These are phyloP conservation scores for Chrysoporthe cubensis DNA, from an alignment of 2,329 filamentous ascomycete species.

Conservation along the genomic window DNA sequence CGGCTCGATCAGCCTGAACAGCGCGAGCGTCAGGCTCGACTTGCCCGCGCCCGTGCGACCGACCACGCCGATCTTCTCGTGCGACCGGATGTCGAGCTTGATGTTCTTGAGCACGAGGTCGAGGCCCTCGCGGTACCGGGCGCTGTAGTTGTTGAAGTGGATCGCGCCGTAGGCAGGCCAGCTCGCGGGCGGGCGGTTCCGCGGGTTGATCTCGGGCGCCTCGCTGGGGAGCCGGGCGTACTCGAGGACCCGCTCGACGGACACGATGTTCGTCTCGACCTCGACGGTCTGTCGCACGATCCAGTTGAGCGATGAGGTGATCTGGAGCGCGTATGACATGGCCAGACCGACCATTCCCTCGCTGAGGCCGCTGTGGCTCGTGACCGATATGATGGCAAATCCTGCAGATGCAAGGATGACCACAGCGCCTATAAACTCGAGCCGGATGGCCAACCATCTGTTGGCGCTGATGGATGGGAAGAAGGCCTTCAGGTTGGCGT, in stretches of 20 bases:
- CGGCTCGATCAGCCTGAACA: constrained; percentile 96
- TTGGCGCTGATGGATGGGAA: constrained; percentile 95
- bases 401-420: constrained; percentile 89
- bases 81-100: constrained; percentile 88
- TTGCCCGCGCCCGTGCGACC: constrained; percentile 96
- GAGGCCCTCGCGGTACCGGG: constrained; percentile 85
- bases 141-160: constrained; percentile 91
- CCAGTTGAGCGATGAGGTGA: constrained; percentile 97
- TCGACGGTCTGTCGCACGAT: constrained; percentile 98
- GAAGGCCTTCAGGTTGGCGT: constrained; percentile 91
- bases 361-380: constrained; percentile 64
- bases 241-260: constrained; percentile 95
- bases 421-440: constrained; percentile 93
- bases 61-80: constrained; percentile 97
- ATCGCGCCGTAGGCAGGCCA: constrained; percentile 92
- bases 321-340: constrained; percentile 97
- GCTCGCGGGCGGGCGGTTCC: constrained; percentile 81
- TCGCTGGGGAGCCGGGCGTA: constrained; percentile 91
- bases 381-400: constrained; percentile 80
- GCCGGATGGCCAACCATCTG: constrained; percentile 90
- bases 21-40: constrained; percentile 78
- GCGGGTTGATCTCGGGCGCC: constrained; percentile 89
- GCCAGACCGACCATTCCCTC: constrained; percentile 84
- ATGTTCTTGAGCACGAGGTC: constrained; percentile 94
- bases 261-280: constrained; percentile 99